A percentile compares a stretch with the other conserved stretches of the same genome.
These are phyloP conservation scores for Pyrus pyrifolia DNA, from an alignment of 306 rosid genomes.

Conservation along the genomic window DNA sequence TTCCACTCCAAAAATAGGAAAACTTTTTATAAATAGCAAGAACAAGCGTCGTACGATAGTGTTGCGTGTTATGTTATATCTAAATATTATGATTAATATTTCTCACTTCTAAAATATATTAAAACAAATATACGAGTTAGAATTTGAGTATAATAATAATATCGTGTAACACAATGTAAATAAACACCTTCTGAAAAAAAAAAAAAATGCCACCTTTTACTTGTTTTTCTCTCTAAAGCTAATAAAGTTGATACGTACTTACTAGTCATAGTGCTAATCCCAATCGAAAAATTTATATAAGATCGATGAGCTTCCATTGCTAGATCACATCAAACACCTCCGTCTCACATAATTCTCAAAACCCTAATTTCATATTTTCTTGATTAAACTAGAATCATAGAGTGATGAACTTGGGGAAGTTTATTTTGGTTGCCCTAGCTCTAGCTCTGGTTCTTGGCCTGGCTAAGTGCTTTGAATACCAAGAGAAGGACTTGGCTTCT, in stretches of 20 bases:
- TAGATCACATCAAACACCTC: neutral
- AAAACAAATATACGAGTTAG: too few relatives aligned
- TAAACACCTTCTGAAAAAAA: neutral
- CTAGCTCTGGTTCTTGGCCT: constrained; percentile 22
- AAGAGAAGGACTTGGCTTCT: constrained; percentile 36
- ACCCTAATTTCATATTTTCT: neutral
- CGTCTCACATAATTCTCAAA: neutral
- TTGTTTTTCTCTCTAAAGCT: constrained; percentile 7
- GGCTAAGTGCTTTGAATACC: constrained; percentile 31
- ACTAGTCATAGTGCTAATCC: neutral
- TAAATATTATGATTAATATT: too few relatives aligned
- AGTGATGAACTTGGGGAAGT: constrained; percentile 12
- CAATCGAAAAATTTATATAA: neutral
- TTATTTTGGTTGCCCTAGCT: constrained; percentile 11
- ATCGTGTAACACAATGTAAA: neutral
- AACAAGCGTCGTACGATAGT: accelerated
- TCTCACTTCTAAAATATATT: too few relatives aligned
- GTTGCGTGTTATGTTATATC: too few relatives aligned
- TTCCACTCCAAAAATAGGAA: neutral
- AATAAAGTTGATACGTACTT: neutral
- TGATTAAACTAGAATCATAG: too few relatives aligned
- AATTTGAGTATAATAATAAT: too few relatives aligned
- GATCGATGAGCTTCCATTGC: neutral
- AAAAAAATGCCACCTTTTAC: neutral
- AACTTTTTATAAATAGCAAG: too few relatives aligned